These are phyloP conservation scores for Xylaria sp. DNA, from an alignment of 2,329 filamentous ascomycete genomes.

Conservation along the genomic window DNA sequence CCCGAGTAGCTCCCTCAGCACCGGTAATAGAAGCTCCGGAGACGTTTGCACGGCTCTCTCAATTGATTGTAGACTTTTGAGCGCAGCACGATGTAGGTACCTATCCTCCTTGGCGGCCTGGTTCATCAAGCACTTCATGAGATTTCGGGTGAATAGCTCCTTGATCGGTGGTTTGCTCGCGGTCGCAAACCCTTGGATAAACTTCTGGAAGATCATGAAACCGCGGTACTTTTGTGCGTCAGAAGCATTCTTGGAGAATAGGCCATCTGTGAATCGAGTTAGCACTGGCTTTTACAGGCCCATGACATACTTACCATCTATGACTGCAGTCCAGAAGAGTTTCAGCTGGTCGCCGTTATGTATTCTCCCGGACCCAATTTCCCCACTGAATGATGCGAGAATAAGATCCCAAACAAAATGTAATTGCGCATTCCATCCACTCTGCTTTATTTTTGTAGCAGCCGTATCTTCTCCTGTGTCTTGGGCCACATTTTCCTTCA, in stretches of 20 bases:
- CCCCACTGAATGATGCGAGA: slow-evolving; percentile 55
- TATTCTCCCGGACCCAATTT: slow-evolving; percentile 35
- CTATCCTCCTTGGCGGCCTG: slow-evolving; percentile 77
- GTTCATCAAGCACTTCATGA: slow-evolving; percentile 81
- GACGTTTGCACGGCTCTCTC: slow-evolving; percentile 65
- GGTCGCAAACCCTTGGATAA: slow-evolving; percentile 58
- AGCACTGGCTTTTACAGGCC: neutral
- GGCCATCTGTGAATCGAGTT: slow-evolving; percentile 59
- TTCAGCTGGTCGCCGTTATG: slow-evolving; percentile 57
- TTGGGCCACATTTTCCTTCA: slow-evolving; percentile 73
- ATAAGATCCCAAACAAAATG: slow-evolving; percentile 89
- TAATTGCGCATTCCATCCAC: slow-evolving; percentile 77
- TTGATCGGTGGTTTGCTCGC: slow-evolving; percentile 52
- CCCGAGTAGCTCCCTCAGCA: slow-evolving; percentile 70
- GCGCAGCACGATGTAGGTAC: slow-evolving; percentile 77
- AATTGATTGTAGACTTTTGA: slow-evolving; percentile 73
- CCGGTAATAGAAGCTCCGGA: slow-evolving; percentile 58
- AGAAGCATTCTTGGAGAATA: slow-evolving; percentile 81
- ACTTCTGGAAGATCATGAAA: slow-evolving; percentile 82
- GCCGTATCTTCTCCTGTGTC: slow-evolving; percentile 50
- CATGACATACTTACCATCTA: slow-evolving; percentile 70
- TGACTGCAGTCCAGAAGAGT: slow-evolving; percentile 82
- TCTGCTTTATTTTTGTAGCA: slow-evolving; percentile 59
- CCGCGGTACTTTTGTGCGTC: slow-evolving; percentile 91
- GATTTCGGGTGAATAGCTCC: slow-evolving; percentile 77